phyloP scores from a whole-genome alignment of 1,284 basidiomycete genomes.

The Bjerkandera adusta region DNA sequence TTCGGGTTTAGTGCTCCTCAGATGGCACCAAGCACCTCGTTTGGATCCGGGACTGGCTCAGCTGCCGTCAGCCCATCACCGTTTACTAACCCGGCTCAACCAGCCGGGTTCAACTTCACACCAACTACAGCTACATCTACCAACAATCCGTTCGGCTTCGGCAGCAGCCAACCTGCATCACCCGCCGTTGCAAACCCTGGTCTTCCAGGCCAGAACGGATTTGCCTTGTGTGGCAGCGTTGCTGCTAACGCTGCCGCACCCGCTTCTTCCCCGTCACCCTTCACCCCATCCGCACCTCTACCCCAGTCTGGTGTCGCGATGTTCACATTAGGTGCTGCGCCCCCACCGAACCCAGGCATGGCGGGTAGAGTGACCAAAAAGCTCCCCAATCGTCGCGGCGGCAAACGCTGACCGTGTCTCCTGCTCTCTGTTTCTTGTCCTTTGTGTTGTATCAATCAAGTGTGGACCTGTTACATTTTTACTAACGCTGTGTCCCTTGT shows the following conservation, averaged over 20 bases:
- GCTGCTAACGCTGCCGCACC: constrained; percentile 22
- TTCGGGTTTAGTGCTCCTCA: constrained; percentile 25
- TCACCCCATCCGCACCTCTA: constrained; percentile 23
- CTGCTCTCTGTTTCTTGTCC: background rate
- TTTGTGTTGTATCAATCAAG: background rate
- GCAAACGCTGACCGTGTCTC: constrained; percentile 22
- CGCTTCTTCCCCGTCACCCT: constrained; percentile 23
- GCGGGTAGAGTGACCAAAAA: constrained; percentile 29
- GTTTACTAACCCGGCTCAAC: constrained; percentile 26
- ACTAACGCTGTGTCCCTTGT: constrained; percentile 7
- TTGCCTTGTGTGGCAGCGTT: constrained; percentile 27
- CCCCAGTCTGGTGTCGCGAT: constrained; percentile 23
- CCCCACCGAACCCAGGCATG: constrained; percentile 20
- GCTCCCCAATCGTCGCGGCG: constrained; percentile 30
- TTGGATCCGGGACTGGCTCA: constrained; percentile 24
- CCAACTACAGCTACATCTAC: constrained; percentile 27
- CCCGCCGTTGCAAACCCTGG: constrained; percentile 30
- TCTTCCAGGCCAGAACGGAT: constrained; percentile 27
- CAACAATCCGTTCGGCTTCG: constrained; percentile 30
- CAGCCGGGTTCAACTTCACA: constrained; percentile 20
- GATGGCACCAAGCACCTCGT: constrained; percentile 20
- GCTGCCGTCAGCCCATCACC: constrained; percentile 29
- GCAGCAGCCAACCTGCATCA: constrained; percentile 31
- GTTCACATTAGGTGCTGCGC: constrained; percentile 34
- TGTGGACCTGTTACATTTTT: constrained; percentile 6